Percentiles rank a stretch among this genome's conserved stretches.
These are phyloP conservation scores for Penicillium goetzii DNA, from an alignment of 495 filamentous ascomycete genomes.

Conservation along the genomic window DNA sequence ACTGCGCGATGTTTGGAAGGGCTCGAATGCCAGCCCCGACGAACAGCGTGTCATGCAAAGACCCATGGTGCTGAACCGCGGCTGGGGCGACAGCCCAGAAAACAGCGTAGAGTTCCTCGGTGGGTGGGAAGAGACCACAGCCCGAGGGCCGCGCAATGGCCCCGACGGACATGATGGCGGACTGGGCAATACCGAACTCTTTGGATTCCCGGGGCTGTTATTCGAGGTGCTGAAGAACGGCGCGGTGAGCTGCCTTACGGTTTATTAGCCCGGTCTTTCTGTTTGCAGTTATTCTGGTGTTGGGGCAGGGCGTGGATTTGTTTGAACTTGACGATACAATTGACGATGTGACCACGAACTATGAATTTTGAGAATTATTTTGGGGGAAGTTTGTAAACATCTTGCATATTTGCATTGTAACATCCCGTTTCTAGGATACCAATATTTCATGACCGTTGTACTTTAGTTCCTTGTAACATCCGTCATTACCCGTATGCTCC, in stretches of 20 bases:
- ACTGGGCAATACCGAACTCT: conserved; percentile 81
- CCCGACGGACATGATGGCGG: conserved; percentile 58
- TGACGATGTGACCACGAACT: not conserved
- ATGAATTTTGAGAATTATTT: conserved; percentile 1
- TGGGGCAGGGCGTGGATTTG: not conserved
- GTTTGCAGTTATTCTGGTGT: not conserved
- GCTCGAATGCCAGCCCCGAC: conserved; percentile 60
- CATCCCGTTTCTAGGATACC: not conserved
- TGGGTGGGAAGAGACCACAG: conserved; percentile 80
- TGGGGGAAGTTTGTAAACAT: conserved; percentile 3
- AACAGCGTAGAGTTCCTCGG: conserved; percentile 88
- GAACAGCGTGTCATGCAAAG: conserved; percentile 68
- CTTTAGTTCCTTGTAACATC: not conserved
- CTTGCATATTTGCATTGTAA: not conserved
- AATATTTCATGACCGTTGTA: not conserved
- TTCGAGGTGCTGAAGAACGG: conserved; percentile 97
- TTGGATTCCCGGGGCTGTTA: conserved; percentile 89
- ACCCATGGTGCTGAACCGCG: conserved; percentile 86
- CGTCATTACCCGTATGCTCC: not conserved
- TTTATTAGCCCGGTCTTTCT: conserved; percentile 59
- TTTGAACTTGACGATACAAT: not conserved
- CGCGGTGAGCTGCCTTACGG: conserved; percentile 84
- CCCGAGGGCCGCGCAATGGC: conserved; percentile 44
- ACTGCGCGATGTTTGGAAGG: conserved; percentile 74
- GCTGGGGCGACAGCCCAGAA: conserved; percentile 88